A percentile compares a stretch with the other conserved stretches of the same genome.
Evolutionary conservation across 106 monocot genomes (phyloP).

Genomic region (Gastrodia elata): DNA sequence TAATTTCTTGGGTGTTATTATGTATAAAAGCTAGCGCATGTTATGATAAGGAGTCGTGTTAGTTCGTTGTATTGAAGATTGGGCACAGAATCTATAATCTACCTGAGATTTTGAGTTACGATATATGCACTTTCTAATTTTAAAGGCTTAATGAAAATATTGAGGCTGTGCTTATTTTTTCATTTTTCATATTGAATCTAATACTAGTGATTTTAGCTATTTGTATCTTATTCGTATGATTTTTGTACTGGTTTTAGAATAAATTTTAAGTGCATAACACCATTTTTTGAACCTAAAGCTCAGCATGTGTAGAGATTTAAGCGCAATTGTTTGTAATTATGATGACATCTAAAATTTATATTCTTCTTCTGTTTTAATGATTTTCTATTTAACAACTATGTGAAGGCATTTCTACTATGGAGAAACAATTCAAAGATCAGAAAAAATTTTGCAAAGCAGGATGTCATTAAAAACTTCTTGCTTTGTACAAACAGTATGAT

Average conservation of each 20-base stretch:
- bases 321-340: background rate
- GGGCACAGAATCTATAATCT: background rate
- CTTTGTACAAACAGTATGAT: background rate
- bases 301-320: background rate
- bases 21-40: background rate
- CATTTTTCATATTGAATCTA: background rate
- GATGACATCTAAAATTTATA: background rate
- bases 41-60: background rate
- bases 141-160: background rate
- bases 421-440: background rate
- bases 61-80: background rate
- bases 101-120: background rate
- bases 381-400: background rate
- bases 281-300: background rate
- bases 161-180: too few species aligned
- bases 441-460: background rate
- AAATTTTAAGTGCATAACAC: background rate
- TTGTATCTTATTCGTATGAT: background rate
- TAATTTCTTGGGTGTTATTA: background rate
- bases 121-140: background rate
- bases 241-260: background rate
- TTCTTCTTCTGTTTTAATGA: background rate
- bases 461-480: background rate
- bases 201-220: background rate
- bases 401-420: background rate